These are phyloP conservation scores for Tricholoma matsutake DNA, from an alignment of 768 basidiomycete genomes.

Conservation along the genomic window DNA sequence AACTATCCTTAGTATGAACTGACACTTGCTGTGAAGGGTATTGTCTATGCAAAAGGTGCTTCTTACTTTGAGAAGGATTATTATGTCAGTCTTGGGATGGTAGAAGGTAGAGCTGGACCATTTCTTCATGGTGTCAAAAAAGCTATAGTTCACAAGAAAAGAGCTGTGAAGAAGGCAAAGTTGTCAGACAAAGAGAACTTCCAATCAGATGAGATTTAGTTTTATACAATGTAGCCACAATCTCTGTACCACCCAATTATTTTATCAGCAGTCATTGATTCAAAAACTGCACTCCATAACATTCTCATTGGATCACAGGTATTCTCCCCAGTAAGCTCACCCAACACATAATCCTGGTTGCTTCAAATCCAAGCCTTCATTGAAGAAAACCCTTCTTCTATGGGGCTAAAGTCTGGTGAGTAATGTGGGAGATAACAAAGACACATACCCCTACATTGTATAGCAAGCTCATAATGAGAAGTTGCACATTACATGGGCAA, in stretches of 20 bases:
- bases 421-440: conserved; percentile 29
- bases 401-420: conserved; percentile 31
- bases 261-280: conserved; percentile 14
- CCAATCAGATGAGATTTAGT: neutral
- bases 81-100: conserved; percentile 11
- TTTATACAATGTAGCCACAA: conserved; percentile 20
- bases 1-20: conserved; percentile 8
- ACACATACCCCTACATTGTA: conserved; percentile 11
- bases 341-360: conserved; percentile 5
- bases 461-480: conserved; percentile 2
- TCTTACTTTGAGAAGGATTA: conserved; percentile 5
- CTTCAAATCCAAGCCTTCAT: conserved; percentile 24
- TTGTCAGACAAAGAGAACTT: neutral
- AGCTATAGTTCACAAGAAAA: conserved; percentile 2
- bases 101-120: conserved; percentile 7
- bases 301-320: conserved; percentile 10
- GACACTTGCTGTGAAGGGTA: conserved; percentile 3
- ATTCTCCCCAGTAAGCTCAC: conserved; percentile 10
- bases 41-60: conserved; percentile 12
- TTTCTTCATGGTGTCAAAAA: conserved; percentile 3
- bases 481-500: neutral
- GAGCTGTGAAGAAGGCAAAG: conserved; percentile 4
- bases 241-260: conserved; percentile 22
- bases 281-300: conserved; percentile 18
- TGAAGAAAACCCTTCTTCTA: conserved; percentile 28